Evolutionary conservation across 495 filamentous ascomycete species (phyloP).

Genomic region (Tetracladium marchalianum): DNA sequence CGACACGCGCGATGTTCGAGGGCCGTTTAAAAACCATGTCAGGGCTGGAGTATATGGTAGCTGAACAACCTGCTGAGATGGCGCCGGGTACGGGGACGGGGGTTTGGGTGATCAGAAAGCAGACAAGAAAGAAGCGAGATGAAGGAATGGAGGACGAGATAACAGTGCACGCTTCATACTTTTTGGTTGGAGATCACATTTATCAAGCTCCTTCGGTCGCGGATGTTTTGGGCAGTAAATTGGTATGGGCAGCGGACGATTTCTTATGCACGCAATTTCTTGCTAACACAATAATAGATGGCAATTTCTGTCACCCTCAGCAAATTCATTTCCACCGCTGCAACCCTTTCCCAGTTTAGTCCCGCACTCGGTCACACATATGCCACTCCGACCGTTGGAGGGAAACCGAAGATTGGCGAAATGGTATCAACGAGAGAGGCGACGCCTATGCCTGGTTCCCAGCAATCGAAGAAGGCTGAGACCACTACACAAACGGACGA

Average conservation of each 20-base stretch:
- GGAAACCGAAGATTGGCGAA: conserved; percentile 27
- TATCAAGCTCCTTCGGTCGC: conserved; percentile 81
- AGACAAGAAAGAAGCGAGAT: conserved; percentile 56
- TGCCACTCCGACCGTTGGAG: conserved; percentile 32
- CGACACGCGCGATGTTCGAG: conserved; percentile 73
- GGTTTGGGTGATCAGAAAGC: conserved; percentile 90
- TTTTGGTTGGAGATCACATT: conserved; percentile 72
- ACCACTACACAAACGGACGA: conserved; percentile 25
- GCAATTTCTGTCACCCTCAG: conserved; percentile 58
- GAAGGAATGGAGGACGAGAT: conserved; percentile 56
- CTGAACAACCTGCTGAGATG: conserved; percentile 63
- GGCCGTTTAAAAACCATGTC: conserved; percentile 63
- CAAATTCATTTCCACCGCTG: conserved; percentile 50
- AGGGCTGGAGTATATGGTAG: conserved; percentile 73
- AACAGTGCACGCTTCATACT: conserved; percentile 67
- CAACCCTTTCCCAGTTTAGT: conserved; percentile 56
- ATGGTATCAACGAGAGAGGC: conserved; percentile 33
- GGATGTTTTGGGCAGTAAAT: conserved; percentile 63
- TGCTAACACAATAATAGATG: conserved; percentile 14
- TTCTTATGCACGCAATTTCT: neutral
- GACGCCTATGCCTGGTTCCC: conserved; percentile 49
- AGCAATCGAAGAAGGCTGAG: conserved; percentile 16
- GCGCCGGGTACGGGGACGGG: conserved; percentile 54
- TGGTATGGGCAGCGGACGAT: conserved; percentile 46
- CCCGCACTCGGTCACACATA: conserved; percentile 70